Base-by-base conservation (phyloP, 129 eudicot species). In the Artemisia argyi region DNA sequence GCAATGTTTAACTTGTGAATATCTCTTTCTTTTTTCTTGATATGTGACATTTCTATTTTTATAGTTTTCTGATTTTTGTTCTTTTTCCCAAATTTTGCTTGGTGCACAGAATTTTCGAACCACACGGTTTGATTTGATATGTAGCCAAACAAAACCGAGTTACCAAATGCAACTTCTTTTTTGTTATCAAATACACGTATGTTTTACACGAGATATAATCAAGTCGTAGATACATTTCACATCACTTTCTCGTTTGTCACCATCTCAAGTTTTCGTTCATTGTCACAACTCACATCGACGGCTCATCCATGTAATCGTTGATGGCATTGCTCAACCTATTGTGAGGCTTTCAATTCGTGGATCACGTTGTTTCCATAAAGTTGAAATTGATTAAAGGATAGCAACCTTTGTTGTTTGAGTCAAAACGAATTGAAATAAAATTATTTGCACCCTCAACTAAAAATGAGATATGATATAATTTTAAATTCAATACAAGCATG, bases 1-100 rank as follows among this genome's bases (percentile, higher is more conserved):
- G 61, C 54, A 68, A 17, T 47, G 69, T 12, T 49, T 58, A 58
- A 19, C 3, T 32, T 7, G 53, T 60, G 75, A 54, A 69, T 14
- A 3, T 69, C 49, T 11, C 3, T 3, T 6, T 30, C 49, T 15
- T 11, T 5, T 3, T 30, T 61, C 11, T 15, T 59, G 17, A 22
- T 28, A 30, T 11, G 68, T 15, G 20, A 18, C 53, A 13, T 72
- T 13, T 9, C 9, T 59, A 14, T 64, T 74, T 75, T 30, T 32
- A 64, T 32, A 7, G 46, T 67, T 67, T 66, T 44, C 32, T 76
- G 51, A 1, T 18, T 49, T 7, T 59, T 18, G 9, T 11, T 18
- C 16, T 15, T 10, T 28, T 28, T n/a, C 18, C 26, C 11, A 5
- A 14, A 58, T n/a, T 68, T 61, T 73, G 32, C 9, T 15, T 74